Evolutionary conservation across 75 land plant species (phyloP).

Genomic region (Isoetes taiwanensis): DNA sequence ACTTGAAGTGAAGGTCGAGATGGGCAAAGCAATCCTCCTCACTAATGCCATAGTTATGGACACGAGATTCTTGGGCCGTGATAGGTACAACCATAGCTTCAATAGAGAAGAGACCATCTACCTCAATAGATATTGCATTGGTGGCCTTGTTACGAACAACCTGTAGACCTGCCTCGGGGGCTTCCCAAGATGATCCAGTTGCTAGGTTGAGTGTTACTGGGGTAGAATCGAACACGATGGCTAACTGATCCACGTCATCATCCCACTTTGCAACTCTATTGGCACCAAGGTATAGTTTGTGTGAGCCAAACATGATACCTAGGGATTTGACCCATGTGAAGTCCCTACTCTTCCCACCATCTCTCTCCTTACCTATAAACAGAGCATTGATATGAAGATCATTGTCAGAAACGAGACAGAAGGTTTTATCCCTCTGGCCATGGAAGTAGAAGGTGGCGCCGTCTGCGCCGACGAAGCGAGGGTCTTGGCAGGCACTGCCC

Average conservation of each 20-base stretch:
- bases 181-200: constrained; percentile 25
- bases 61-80: constrained; percentile 25
- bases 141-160: constrained; percentile 24
- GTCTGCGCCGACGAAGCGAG: constrained; percentile 58
- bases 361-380: constrained; percentile 60
- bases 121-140: constrained; percentile 33
- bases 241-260: constrained; percentile 24
- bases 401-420: constrained; percentile 57
- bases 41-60: constrained; percentile 47
- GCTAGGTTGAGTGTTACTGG: constrained; percentile 19
- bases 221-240: constrained; percentile 29
- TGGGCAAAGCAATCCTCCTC: constrained; percentile 50
- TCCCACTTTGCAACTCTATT: constrained; percentile 23
- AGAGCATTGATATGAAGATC: constrained; percentile 66
- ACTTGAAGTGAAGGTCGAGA: constrained; percentile 53
- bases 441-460: constrained; percentile 74
- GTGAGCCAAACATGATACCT: constrained; percentile 41
- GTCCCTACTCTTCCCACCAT: constrained; percentile 33
- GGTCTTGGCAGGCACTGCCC: constrained; percentile 55
- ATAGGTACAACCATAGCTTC: constrained; percentile 36
- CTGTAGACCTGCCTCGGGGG: constrained; percentile 11
- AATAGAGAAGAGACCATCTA: constrained; percentile 25
- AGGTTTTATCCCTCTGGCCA: constrained; percentile 42
- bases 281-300: constrained; percentile 29
- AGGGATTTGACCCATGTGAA: constrained; percentile 81